Conservation (phyloP, 345 rosid species). For the Eutrema yunnanense region DNA sequence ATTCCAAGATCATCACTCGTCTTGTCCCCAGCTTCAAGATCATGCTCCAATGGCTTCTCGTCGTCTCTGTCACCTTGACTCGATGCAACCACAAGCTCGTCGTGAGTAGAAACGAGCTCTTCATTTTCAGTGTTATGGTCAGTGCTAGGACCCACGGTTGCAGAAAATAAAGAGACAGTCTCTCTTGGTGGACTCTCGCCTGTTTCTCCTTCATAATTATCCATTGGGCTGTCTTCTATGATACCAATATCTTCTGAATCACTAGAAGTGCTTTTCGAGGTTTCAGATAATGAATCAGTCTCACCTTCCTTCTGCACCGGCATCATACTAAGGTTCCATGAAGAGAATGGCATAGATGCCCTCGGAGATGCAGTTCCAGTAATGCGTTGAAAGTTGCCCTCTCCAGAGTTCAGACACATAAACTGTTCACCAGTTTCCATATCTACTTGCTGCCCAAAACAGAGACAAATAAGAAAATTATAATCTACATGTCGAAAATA, state of each 20-base stretch:
- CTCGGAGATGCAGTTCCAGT: slow-evolving; percentile 36
- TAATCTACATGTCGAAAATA: background rate
- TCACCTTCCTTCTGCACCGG: slow-evolving; percentile 37
- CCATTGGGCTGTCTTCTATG: slow-evolving; percentile 26
- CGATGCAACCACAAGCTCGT: slow-evolving; percentile 9
- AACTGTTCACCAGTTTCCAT: slow-evolving; percentile 47
- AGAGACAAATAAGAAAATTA: background rate
- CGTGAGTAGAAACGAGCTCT: slow-evolving; percentile 5
- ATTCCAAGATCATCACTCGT: background rate
- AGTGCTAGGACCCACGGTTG: slow-evolving; percentile 19
- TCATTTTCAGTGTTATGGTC: slow-evolving; percentile 12
- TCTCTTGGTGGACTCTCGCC: slow-evolving; percentile 32
- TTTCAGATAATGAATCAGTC: slow-evolving; percentile 34
- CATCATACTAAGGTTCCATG: slow-evolving; percentile 53
- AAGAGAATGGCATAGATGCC: slow-evolving; percentile 32
- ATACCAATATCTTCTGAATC: slow-evolving; percentile 61
- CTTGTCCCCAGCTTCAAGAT: slow-evolving; percentile 16
- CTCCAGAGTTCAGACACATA: slow-evolving; percentile 48
- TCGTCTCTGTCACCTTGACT: slow-evolving; percentile 22
- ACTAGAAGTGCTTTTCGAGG: slow-evolving; percentile 36
- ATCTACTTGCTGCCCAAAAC: slow-evolving; percentile 41
- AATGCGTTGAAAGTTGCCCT: slow-evolving; percentile 41
- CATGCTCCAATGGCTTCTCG: slow-evolving; percentile 33
- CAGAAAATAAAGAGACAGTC: slow-evolving; percentile 8
- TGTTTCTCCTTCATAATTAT: slow-evolving; percentile 20